These are phyloP conservation scores for Stemphylium beticola DNA, from an alignment of 2,329 filamentous ascomycete species.

Conservation along the genomic window DNA sequence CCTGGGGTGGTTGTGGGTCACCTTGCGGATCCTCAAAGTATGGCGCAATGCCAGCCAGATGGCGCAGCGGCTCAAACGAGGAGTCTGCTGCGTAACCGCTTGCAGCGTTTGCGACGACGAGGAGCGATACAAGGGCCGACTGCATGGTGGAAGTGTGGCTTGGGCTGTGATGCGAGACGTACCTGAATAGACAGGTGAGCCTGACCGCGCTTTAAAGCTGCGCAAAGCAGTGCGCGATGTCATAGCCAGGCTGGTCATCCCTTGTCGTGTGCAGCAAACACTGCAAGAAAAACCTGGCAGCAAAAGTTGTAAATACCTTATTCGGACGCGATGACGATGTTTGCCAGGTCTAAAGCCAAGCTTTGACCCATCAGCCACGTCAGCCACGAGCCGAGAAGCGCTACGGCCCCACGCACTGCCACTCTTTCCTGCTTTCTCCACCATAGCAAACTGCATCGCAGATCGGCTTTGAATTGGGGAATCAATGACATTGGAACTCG, in stretches of 20 bases:
- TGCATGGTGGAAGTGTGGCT: slow-evolving; percentile 20
- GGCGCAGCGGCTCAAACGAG: slow-evolving; percentile 56
- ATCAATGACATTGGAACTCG: not conserved
- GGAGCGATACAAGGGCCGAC: slow-evolving; percentile 26
- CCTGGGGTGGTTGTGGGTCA: slow-evolving; percentile 56
- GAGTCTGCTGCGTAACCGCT: slow-evolving; percentile 38
- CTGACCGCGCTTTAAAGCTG: slow-evolving; percentile 6
- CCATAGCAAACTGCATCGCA: not conserved
- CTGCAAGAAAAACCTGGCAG: slow-evolving; percentile 1
- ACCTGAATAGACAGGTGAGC: slow-evolving; percentile 6
- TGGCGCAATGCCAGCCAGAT: slow-evolving; percentile 58
- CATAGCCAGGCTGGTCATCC: slow-evolving; percentile 1
- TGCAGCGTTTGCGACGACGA: slow-evolving; percentile 35
- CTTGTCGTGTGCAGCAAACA: not conserved
- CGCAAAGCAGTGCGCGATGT: slow-evolving; percentile 9
- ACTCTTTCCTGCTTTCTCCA: not conserved
- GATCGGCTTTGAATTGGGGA: not conserved
- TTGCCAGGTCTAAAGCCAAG: slow-evolving; percentile 17
- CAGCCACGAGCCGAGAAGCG: slow-evolving; percentile 5
- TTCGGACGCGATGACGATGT: slow-evolving; percentile 23
- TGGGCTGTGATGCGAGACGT: slow-evolving; percentile 15
- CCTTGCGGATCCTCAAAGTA: slow-evolving; percentile 58
- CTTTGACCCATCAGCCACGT: slow-evolving; percentile 12
- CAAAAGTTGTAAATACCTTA: not conserved
- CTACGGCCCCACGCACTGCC: slow-evolving; percentile 1